Evolutionary conservation across 2,329 filamentous ascomycete species (phyloP).

Genomic region (Amylocarpus encephaloides): DNA sequence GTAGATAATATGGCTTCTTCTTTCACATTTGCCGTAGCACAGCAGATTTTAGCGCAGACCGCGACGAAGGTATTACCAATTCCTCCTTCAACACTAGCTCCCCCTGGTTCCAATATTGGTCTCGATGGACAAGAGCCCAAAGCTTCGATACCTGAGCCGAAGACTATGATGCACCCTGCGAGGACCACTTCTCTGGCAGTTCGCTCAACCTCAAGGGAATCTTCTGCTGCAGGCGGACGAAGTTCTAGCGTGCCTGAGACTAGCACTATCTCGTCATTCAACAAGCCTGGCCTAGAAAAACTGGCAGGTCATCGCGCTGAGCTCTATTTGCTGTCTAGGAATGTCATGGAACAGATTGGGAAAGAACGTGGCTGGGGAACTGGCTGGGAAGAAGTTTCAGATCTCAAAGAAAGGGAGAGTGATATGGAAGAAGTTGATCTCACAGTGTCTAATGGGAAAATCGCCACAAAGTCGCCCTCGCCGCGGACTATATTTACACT

Average conservation of each 20-base stretch:
- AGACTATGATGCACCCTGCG: slow-evolving; percentile 64
- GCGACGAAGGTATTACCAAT: slow-evolving; percentile 62
- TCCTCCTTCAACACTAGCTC: slow-evolving; percentile 49
- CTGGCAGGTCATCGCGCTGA: slow-evolving; percentile 78
- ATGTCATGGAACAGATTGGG: slow-evolving; percentile 69
- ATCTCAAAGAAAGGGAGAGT: slow-evolving; percentile 28
- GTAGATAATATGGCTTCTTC: slow-evolving; percentile 71
- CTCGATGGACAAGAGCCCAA: slow-evolving; percentile 51
- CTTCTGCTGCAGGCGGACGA: slow-evolving; percentile 44
- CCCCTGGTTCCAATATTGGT: slow-evolving; percentile 21
- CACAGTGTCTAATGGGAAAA: too few species aligned
- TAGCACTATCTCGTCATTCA: slow-evolving; percentile 39
- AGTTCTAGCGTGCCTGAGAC: slow-evolving; percentile 34
- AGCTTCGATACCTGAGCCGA: slow-evolving; percentile 57
- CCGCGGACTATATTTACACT: slow-evolving; percentile 5
- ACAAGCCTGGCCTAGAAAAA: slow-evolving; percentile 67
- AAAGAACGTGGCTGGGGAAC: slow-evolving; percentile 67
- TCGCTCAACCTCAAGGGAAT: slow-evolving; percentile 36
- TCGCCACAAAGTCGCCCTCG: too few species aligned
- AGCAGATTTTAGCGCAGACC: slow-evolving; percentile 72
- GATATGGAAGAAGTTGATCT: slow-evolving; percentile 55
- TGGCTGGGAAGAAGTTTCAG: slow-evolving; percentile 61
- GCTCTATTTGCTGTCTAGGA: slow-evolving; percentile 71
- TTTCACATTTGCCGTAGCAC: slow-evolving; percentile 69
- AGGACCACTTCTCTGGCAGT: slow-evolving; percentile 55